A percentile compares a stretch with the other conserved stretches of the same genome.
phyloP scores from a whole-genome alignment of 352 stramenopile genomes.

The Phytopythium vexans region DNA sequence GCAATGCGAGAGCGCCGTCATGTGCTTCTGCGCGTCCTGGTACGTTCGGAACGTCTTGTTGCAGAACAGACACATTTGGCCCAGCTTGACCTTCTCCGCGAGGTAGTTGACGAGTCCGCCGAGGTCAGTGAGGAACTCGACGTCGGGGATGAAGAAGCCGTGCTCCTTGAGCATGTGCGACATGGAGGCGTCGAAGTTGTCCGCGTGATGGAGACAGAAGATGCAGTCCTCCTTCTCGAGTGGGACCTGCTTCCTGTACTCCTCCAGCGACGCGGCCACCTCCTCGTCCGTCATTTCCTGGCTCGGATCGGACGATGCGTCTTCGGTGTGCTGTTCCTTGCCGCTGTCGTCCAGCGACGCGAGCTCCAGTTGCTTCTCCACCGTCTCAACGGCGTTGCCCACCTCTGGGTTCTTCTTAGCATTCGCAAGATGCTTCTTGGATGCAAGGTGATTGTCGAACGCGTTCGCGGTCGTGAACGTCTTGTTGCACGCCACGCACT shows the following conservation, averaged over 20 bases:
- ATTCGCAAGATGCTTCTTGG: conserved; percentile 84
- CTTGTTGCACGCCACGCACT: conserved; percentile 87
- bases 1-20: conserved; percentile 90
- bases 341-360: conserved; percentile 21
- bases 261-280: conserved; percentile 57
- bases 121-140: conserved; percentile 89
- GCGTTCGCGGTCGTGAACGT: conserved; percentile 78
- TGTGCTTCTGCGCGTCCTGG: conserved; percentile 94
- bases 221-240: conserved; percentile 83
- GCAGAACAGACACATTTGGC: conserved; percentile 95
- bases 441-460: conserved; percentile 81
- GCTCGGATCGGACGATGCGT: conserved; percentile 11
- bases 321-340: conserved; percentile 12
- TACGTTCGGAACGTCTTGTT: conserved; percentile 90
- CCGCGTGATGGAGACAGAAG: conserved; percentile 65
- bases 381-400: conserved; percentile 49
- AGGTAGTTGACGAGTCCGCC: conserved; percentile 92
- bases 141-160: conserved; percentile 95
- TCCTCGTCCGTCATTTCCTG: conserved; percentile 57
- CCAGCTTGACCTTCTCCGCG: conserved; percentile 95
- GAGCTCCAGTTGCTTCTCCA: conserved; percentile 64
- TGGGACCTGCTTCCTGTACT: conserved; percentile 72
- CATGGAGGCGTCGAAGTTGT: conserved; percentile 69
- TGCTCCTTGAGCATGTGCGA: conserved; percentile 92
- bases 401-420: conserved; percentile 66